These are phyloP conservation scores for Malassezia arunalokei DNA, from an alignment of 1,284 basidiomycete genomes.

Conservation along the genomic window DNA sequence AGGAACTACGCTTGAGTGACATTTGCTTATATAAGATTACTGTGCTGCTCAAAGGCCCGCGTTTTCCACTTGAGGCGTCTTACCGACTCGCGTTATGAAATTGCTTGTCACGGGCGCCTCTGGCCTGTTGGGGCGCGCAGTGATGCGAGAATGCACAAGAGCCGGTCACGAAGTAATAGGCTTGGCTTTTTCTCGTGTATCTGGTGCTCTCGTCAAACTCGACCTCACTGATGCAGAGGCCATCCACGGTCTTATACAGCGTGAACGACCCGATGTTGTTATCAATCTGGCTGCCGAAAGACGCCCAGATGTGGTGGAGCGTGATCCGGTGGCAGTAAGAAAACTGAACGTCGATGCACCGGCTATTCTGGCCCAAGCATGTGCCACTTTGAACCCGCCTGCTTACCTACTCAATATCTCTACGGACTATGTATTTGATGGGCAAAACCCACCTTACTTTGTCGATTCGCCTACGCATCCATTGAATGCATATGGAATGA, in stretches of 20 bases:
- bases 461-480: conserved; percentile 48
- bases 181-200: conserved; percentile 46
- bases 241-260: conserved; percentile 46
- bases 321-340: conserved; percentile 48
- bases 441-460: conserved; percentile 48
- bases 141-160: conserved; percentile 24
- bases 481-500: conserved; percentile 49
- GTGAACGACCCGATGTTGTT: conserved; percentile 47
- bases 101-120: conserved; percentile 50
- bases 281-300: conserved; percentile 51
- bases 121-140: conserved; percentile 50
- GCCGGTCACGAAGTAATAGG: conserved; percentile 29
- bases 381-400: not conserved
- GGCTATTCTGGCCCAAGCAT: conserved; percentile 39
- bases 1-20: not conserved
- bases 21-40: not conserved
- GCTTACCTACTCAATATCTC: conserved; percentile 49
- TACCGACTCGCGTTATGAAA: conserved; percentile 16
- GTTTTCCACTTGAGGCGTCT: not conserved
- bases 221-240: conserved; percentile 48
- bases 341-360: conserved; percentile 50
- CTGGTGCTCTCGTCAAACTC: conserved; percentile 44
- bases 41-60: not conserved
- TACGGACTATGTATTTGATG: conserved; percentile 47
- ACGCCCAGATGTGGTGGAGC: conserved; percentile 43